Percentiles rank a stretch among this genome's conserved stretches.
Evolutionary conservation across 1,284 basidiomycete genomes (phyloP).

Genomic region (Abortiporus biennis): DNA sequence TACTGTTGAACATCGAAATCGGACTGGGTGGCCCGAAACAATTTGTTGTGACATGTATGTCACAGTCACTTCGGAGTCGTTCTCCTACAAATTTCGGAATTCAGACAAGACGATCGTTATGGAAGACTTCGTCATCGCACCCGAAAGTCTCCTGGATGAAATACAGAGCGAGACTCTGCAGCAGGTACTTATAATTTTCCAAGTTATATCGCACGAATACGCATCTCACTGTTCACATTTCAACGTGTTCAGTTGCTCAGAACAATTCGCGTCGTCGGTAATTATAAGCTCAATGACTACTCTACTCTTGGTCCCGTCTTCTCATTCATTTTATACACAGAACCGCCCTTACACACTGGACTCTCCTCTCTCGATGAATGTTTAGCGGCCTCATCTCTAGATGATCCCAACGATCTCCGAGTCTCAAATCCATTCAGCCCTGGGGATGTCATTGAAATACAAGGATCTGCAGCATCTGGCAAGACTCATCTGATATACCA

Average conservation of each 20-base stretch:
- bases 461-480: constrained; percentile 66
- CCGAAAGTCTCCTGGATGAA: constrained; percentile 15
- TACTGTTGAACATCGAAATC: no score
- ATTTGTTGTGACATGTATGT: no score
- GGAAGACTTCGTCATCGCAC: no score
- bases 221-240: background rate
- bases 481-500: constrained; percentile 72
- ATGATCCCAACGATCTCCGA: constrained; percentile 20
- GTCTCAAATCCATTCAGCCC: constrained; percentile 32
- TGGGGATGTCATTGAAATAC: constrained; percentile 68
- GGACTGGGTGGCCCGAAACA: no score
- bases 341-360: no score
- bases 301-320: no score
- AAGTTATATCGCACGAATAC: constrained; percentile 2
- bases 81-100: no score
- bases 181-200: constrained; percentile 25
- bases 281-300: no score
- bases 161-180: constrained; percentile 39
- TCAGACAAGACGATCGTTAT: no score
- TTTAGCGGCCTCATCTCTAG: constrained; percentile 15
- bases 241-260: background rate
- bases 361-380: constrained; percentile 29
- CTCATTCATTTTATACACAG: no score
- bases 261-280: no score
- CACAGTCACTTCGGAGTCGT: no score